Evolutionary conservation across 371 early-diverging fungal genomes (phyloP).

Genomic region (Mortierella sp.): DNA sequence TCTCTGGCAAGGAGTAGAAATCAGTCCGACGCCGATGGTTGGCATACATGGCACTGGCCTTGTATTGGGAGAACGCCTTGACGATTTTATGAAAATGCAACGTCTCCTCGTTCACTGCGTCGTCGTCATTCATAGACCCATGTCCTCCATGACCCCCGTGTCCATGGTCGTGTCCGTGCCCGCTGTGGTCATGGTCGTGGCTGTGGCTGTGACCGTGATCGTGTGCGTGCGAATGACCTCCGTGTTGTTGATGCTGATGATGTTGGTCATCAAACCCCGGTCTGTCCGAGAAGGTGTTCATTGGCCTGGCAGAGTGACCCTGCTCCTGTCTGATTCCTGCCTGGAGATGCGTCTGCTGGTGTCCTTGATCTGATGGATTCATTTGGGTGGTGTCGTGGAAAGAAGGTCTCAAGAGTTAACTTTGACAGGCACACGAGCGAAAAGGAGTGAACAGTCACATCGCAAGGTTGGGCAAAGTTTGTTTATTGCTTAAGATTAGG

Average conservation of each 20-base stretch:
- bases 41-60: conserved; percentile 72
- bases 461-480: not conserved
- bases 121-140: conserved; percentile 18
- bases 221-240: conserved; percentile 20
- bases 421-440: not conserved
- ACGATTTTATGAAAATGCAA: conserved; percentile 76
- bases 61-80: conserved; percentile 82
- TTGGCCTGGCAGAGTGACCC: not conserved
- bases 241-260: conserved; percentile 9
- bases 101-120: conserved; percentile 58
- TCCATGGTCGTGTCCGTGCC: conserved; percentile 34
- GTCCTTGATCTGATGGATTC: conserved; percentile 24
- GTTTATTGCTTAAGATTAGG: not conserved
- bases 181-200: conserved; percentile 9
- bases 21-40: conserved; percentile 83
- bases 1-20: conserved; percentile 72
- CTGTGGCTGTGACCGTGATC: conserved; percentile 26
- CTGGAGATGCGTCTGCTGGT: conserved; percentile 25
- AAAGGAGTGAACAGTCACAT: not conserved
- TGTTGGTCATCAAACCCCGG: conserved; percentile 1
- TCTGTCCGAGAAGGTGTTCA: conserved; percentile 17
- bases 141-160: conserved; percentile 16
- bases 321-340: conserved; percentile 34
- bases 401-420: not conserved
- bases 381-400: not conserved